A percentile compares a stretch with the other conserved stretches of the same genome.
phyloP scores from a whole-genome alignment of 169 alveolate genomes.

The Cryptosporidium xiaoi region DNA sequence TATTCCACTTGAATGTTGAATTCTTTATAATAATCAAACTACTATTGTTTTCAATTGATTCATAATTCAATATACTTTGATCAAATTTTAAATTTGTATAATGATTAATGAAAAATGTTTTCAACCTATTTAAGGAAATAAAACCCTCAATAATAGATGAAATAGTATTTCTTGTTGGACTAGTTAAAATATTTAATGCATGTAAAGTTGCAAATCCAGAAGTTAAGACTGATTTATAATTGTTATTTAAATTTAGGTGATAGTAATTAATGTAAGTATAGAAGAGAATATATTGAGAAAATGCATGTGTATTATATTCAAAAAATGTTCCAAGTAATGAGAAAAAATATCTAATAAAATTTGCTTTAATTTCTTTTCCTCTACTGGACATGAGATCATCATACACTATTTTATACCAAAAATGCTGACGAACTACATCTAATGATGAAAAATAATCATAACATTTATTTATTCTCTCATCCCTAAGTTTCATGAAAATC shows the following conservation, averaged over 20 bases:
- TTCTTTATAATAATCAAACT: background rate
- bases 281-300: constrained; percentile 35
- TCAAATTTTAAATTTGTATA: background rate
- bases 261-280: background rate
- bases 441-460: constrained; percentile 44
- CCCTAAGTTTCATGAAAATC: constrained; percentile 33
- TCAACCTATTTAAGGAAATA: constrained; percentile 20
- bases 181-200: constrained; percentile 19
- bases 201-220: constrained; percentile 39
- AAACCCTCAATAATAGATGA: constrained; percentile 41
- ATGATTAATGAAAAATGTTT: constrained; percentile 10
- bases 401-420: constrained; percentile 52
- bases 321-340: constrained; percentile 35
- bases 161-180: constrained; percentile 41
- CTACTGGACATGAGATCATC: constrained; percentile 20
- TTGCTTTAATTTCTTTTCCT: constrained; percentile 11
- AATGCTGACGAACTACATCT: constrained; percentile 8
- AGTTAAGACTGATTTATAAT: background rate
- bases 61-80: background rate
- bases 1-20: background rate
- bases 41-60: background rate
- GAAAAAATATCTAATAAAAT: constrained; percentile 10
- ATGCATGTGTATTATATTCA: constrained; percentile 43
- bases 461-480: constrained; percentile 27
- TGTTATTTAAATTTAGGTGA: background rate